phyloP scores from a whole-genome alignment of 345 rosid species.

The Brassica rapa region DNA sequence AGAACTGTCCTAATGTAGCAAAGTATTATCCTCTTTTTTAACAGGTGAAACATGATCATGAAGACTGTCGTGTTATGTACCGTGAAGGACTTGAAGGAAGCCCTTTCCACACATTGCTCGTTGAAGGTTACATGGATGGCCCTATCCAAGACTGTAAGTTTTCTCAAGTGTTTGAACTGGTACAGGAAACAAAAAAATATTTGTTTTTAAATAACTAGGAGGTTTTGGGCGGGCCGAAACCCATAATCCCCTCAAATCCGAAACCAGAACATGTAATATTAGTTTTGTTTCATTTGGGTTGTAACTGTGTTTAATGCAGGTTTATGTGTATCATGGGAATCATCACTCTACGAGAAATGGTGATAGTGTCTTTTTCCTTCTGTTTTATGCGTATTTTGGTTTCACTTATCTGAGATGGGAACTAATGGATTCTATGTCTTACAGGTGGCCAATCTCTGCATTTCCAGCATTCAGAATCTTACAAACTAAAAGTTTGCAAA shows the following conservation, averaged over 20 bases:
- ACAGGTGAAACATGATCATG: constrained; percentile 77
- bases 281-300: neutral
- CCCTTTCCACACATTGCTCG: constrained; percentile 82
- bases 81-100: constrained; percentile 85
- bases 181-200: neutral
- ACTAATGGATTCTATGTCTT: neutral
- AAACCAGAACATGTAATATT: too few relatives aligned
- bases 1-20: neutral
- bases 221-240: too few relatives aligned
- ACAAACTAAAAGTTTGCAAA: constrained; percentile 57
- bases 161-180: neutral
- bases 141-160: constrained; percentile 84
- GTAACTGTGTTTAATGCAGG: constrained; percentile 50
- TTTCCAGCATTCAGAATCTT: constrained; percentile 73
- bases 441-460: constrained; percentile 87
- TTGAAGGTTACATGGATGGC: constrained; percentile 91
- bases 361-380: constrained; percentile 32
- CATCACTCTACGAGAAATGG: constrained; percentile 77
- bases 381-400: too few relatives aligned
- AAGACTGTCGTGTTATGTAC: constrained; percentile 91
- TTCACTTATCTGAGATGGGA: neutral
- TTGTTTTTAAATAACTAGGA: neutral
- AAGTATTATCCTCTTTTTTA: constrained; percentile 3
- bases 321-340: constrained; percentile 84
- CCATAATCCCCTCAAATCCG: too few relatives aligned